These are phyloP conservation scores for Oxyria digyna DNA, from an alignment of 148 eudicot genomes.

Conservation along the genomic window DNA sequence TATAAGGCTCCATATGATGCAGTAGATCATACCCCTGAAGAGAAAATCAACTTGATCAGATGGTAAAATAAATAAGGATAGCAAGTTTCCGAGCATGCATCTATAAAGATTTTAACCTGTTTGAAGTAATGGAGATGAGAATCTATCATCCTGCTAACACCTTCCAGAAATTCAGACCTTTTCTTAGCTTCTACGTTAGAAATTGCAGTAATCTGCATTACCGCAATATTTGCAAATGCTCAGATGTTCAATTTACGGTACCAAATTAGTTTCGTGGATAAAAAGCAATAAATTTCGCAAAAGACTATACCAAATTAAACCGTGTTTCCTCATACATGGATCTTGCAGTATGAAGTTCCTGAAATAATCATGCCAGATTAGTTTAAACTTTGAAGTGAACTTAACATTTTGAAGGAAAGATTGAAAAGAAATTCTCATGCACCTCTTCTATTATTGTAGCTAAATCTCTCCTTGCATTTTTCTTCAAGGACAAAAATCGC, in stretches of 20 bases:
- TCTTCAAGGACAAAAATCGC: slow-evolving; percentile 64
- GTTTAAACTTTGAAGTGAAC: slow-evolving; percentile 37
- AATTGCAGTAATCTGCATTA: slow-evolving; percentile 53
- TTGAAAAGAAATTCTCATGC: slow-evolving; percentile 16
- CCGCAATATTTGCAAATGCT: background rate
- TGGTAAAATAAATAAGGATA: background rate
- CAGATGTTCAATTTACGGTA: background rate
- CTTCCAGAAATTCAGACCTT: slow-evolving; percentile 82
- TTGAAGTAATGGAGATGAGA: slow-evolving; percentile 88
- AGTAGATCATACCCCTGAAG: slow-evolving; percentile 83
- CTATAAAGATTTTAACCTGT: slow-evolving; percentile 25
- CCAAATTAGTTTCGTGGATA: background rate
- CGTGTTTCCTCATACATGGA: slow-evolving; percentile 77
- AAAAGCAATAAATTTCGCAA: slow-evolving; percentile 1
- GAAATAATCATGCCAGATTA: slow-evolving; percentile 60
- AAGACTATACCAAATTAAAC: slow-evolving; percentile 53
- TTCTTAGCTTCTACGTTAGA: slow-evolving; percentile 80
- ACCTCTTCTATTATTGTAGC: slow-evolving; percentile 73
- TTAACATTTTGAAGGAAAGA: slow-evolving; percentile 7
- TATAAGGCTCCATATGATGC: slow-evolving; percentile 85
- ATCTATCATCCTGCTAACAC: slow-evolving; percentile 72
- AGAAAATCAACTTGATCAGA: slow-evolving; percentile 4
- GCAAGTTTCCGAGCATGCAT: background rate
- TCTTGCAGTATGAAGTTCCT: slow-evolving; percentile 88
- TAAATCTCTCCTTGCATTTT: slow-evolving; percentile 63